Evolutionary conservation across 2,329 filamentous ascomycete species (phyloP), one percentile per base, ranked within the genome.

Genomic region (Botrytis byssoidea): DNA sequence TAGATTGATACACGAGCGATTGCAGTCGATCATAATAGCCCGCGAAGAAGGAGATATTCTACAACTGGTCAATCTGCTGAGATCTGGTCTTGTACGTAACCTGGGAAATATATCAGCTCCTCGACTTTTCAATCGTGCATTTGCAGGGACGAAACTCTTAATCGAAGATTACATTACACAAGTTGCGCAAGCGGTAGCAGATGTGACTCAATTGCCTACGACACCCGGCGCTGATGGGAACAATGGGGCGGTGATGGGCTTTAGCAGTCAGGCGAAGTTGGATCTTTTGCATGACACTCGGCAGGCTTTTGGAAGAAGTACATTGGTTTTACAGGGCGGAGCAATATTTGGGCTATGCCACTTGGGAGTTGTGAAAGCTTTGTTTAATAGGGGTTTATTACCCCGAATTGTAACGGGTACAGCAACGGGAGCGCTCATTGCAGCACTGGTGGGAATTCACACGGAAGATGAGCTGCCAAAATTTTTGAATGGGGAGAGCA

Each of bases 271-370:
- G 73, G 78, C 90, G 74, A 97, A 97, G 83, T 85, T 97, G 72
- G 93, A 97, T 82, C 89, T 97, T 73, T 86, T 97, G 70, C 93
- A 96, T 79, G 93, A 97, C 82, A 94, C 94, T 16, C 88, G 95
- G 18, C 93, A 96, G 81, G 93, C 94, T 0, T 97, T 97, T 83
- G 95, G 95, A 16, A 88, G 94, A 76, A 96, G 91, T 73, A 94
- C 93, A 0, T 86, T 98, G 37, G 92, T 98, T 7, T 83, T 98
- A 1, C 94, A 98, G 81, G 95, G 95, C 66, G 95, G 95, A 22
- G 93, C 94, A 60, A 95, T 97, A 74, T 97, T 98, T 79, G 95
- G 95, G 2, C 84, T 97, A 16, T 97, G 93, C 79, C 95, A 98
- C 82, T 82, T 98, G 7, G 95, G 95, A 10, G 94, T 98, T 9